Conservation (phyloP, 441 rosid species). For the Pelargonium australe region DNA sequence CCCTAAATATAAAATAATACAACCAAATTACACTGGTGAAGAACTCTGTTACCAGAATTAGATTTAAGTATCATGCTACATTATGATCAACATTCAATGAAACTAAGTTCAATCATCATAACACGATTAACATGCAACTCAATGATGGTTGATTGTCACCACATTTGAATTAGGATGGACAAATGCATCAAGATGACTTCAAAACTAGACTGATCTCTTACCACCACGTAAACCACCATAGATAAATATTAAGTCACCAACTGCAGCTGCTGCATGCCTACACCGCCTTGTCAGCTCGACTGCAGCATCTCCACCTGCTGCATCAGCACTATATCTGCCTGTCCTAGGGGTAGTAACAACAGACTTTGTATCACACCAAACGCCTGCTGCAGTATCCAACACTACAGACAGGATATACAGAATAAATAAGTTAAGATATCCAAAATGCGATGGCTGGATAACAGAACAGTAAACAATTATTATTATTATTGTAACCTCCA, state of each 20-base stretch:
- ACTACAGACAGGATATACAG: constrained; percentile 40
- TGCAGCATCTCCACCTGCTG: constrained; percentile 97
- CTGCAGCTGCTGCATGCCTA: constrained; percentile 99
- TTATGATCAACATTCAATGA: not conserved
- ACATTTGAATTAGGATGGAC: not conserved
- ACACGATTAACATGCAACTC: not conserved
- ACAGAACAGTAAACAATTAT: not conserved
- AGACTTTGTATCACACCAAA: constrained; percentile 98
- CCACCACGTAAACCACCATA: constrained; percentile 99
- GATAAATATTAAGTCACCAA: constrained; percentile 89
- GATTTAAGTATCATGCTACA: not conserved
- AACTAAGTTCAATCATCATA: not conserved
- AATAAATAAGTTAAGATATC: not conserved
- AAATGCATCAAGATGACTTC: not conserved
- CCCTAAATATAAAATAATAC: not conserved
- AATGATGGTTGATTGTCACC: not conserved
- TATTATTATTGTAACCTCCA: not conserved
- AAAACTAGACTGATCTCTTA: constrained; percentile 28
- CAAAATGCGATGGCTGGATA: constrained; percentile 10
- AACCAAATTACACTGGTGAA: not conserved
- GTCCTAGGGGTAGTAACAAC: constrained; percentile 95
- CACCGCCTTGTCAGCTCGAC: constrained; percentile 98
- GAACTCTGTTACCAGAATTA: not conserved
- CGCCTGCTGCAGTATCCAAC: constrained; percentile 99
- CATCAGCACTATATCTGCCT: constrained; percentile 89